Conservation (phyloP, 2,329 filamentous ascomycete species). For the Dothideomycetes sp. region DNA sequence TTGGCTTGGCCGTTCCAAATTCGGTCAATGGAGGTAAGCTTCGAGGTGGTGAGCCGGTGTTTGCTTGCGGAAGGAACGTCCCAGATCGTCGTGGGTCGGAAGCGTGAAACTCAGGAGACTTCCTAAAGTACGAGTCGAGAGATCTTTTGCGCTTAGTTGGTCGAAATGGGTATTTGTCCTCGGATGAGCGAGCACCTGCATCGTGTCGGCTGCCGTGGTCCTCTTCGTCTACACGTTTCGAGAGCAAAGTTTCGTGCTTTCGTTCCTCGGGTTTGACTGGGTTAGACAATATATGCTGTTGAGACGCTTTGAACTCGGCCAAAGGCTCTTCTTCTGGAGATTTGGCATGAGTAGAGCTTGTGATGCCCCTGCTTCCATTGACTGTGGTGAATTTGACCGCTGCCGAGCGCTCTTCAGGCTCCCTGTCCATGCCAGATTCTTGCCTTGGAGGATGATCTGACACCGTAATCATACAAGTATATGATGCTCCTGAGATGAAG, state of each 20-base stretch:
- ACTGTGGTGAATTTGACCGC: conserved; percentile 9
- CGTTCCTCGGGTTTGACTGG: not conserved
- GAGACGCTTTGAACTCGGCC: not conserved
- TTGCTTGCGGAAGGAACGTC: not conserved
- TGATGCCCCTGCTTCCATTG: conserved; percentile 5
- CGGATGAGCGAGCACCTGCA: not conserved
- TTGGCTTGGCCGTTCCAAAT: not conserved
- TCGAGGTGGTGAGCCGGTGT: conserved; percentile 1
- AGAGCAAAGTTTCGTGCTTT: conserved; percentile 1
- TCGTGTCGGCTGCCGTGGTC: not conserved
- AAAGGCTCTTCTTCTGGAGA: conserved; percentile 5
- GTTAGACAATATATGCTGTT: not conserved
- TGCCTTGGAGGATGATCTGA: conserved; percentile 8
- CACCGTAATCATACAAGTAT: not conserved
- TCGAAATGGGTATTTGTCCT: not conserved
- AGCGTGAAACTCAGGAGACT: not conserved
- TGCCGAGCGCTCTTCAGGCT: conserved; percentile 1
- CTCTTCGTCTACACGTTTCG: conserved; percentile 5
- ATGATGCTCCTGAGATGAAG: too few relatives aligned
- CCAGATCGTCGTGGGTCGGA: conserved; percentile 1
- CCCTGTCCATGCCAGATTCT: conserved; percentile 8
- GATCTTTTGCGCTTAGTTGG: conserved; percentile 7
- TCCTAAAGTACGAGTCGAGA: not conserved
- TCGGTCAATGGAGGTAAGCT: conserved; percentile 1
- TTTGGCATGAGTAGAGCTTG: conserved; percentile 2